phyloP scores from a whole-genome alignment of 139 green algal genomes.

The Chlorella sp. region DNA sequence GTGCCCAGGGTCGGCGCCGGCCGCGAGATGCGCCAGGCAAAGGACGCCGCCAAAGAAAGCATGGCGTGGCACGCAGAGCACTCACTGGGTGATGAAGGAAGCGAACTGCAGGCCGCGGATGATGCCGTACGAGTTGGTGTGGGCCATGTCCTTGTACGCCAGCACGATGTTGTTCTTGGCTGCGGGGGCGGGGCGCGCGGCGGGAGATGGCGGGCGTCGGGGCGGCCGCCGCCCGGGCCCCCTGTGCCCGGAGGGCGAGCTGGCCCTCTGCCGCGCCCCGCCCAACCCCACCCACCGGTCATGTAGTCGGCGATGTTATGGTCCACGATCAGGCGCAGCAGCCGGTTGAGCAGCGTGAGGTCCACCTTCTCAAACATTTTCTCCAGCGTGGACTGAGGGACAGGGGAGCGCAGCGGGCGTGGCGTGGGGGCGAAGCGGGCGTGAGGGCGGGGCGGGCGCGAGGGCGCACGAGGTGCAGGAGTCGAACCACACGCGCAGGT shows the following conservation, averaged over 20 bases:
- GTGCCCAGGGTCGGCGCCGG: too few relatives aligned
- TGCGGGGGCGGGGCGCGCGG: background rate
- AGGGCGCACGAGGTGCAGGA: background rate
- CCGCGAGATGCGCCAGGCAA: too few relatives aligned
- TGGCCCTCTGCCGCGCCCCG: background rate
- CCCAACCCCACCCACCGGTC: slow-evolving; percentile 51
- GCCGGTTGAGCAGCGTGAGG: slow-evolving; percentile 96
- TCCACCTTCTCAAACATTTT: slow-evolving; percentile 99
- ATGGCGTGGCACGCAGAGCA: too few relatives aligned
- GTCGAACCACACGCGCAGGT: background rate
- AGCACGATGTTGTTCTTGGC: slow-evolving; percentile 78
- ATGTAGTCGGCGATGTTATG: slow-evolving; percentile 99
- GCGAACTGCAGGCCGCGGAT: slow-evolving; percentile 98
- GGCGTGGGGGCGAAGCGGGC: too few relatives aligned
- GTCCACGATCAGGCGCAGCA: slow-evolving; percentile 97
- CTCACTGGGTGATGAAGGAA: slow-evolving; percentile 93
- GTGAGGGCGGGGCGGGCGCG: background rate
- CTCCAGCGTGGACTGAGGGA: slow-evolving; percentile 88
- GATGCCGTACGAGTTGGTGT: slow-evolving; percentile 99
- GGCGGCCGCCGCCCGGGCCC: slow-evolving; percentile 32
- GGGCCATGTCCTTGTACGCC: slow-evolving; percentile 98
- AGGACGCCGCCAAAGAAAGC: too few relatives aligned
- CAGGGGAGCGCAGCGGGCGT: too few relatives aligned
- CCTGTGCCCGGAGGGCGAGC: background rate
- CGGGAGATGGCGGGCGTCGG: background rate